Evolutionary conservation across 169 alveolate species (phyloP), one percentile per base, ranked within the genome.

Genomic region (Plasmodium gonderi): DNA sequence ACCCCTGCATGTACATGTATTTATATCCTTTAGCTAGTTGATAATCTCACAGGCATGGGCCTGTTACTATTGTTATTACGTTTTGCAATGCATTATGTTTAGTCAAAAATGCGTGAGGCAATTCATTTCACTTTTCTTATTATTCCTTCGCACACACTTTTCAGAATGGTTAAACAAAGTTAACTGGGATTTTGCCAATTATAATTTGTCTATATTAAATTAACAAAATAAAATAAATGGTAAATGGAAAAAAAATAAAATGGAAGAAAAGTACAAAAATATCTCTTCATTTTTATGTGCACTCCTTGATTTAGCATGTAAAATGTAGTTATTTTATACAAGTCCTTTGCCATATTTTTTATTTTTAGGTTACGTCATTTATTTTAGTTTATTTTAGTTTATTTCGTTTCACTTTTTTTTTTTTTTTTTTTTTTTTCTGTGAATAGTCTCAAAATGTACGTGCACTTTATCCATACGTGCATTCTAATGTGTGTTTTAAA

Each of bases 171-270:
- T 82, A 51, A 68, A 68, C 74, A 82, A 82, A 40, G 60, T 82
- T 29, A 82, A 82, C 54, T 82, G 91, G 91, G 91, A 82, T 69
- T 82, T 82, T 82, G 91, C 91, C 91, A 82, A 82, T 54, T 82
- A 82, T 26, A 82, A 82, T 54, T 82, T 82, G 33, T 82, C 91
- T 4, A 51, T 74, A n/a, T 14, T 45, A 81, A 81, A 81, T 31
- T 82, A 44, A 51, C 69, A 29, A 68, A 12, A 9, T 12, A 29
- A 2, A 68, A 26, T 14, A 65, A 68, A 31, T 68, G 7, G 45
- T 45, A 44, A 42, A 17, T 6, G 7, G 69, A 9, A 12, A 54
- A 54, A 6, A 54, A 17, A 29, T 51, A 9, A n/a, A 51, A 49
- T 3, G 0, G 64, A 3, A 3, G n/a, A 47, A 47, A 49, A 14